Percentiles rank a stretch among this genome's conserved stretches.
phyloP scores from a whole-genome alignment of 139 green algal species.

The Zygnema circumcarinatum region DNA sequence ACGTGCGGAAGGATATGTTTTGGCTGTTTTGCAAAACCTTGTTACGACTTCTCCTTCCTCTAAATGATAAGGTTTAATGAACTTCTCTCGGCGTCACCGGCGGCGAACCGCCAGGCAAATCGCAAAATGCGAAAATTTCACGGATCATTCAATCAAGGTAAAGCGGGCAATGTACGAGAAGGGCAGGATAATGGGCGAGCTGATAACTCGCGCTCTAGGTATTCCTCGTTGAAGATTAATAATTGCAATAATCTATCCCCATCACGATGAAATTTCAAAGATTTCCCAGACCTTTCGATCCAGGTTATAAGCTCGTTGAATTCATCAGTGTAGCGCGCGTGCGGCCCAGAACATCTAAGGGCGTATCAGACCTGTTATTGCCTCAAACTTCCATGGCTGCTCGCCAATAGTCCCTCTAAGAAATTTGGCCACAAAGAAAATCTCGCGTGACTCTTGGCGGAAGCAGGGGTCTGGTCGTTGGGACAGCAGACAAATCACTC shows the following conservation, averaged over 20 bases:
- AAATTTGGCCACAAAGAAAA: no score
- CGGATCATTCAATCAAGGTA: slow-evolving; percentile 72
- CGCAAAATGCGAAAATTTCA: slow-evolving; percentile 76
- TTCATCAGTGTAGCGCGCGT: slow-evolving; percentile 67
- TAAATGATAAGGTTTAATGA: slow-evolving; percentile 80
- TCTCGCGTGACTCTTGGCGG: no score
- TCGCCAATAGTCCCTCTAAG: no score
- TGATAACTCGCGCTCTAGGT: no score
- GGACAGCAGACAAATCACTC: no score
- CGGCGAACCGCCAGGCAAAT: slow-evolving; percentile 62
- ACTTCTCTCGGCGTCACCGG: slow-evolving; percentile 68
- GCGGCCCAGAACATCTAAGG: slow-evolving; percentile 99
- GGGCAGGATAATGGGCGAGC: no score
- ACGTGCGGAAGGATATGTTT: not conserved
- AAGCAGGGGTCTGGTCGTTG: no score
- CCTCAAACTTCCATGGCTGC: slow-evolving; percentile 98
- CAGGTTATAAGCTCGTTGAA: slow-evolving; percentile 77
- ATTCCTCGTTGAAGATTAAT: slow-evolving; percentile 98
- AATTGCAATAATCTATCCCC: slow-evolving; percentile 97
- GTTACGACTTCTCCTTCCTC: slow-evolving; percentile 89
- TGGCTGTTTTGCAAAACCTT: slow-evolving; percentile 72
- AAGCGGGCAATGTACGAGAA: no score
- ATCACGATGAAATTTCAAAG: slow-evolving; percentile 94
- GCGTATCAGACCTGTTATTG: slow-evolving; percentile 99
- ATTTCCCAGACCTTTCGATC: slow-evolving; percentile 88